Evolutionary conservation across 345 rosid species (phyloP).

Genomic region (Dipteronia dyeriana): DNA sequence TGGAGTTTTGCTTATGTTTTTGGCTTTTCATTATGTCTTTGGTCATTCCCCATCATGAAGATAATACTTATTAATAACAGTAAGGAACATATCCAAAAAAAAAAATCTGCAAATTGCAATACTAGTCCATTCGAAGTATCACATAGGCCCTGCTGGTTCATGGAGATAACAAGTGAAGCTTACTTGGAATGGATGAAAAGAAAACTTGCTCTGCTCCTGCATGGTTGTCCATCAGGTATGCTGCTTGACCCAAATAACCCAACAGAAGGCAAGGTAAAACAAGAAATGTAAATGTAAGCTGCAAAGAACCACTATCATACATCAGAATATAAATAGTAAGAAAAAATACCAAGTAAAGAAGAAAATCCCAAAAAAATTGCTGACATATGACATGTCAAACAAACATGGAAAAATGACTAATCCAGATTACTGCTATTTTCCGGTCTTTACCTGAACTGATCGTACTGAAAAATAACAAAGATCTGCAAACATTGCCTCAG

Average conservation of each 20-base stretch:
- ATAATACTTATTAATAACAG: no score
- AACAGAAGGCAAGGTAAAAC: slow-evolving; percentile 92
- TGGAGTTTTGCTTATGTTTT: not conserved
- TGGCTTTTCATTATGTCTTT: not conserved
- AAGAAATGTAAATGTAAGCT: slow-evolving; percentile 96
- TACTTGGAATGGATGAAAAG: slow-evolving; percentile 93
- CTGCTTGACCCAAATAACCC: slow-evolving; percentile 99
- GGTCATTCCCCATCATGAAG: not conserved
- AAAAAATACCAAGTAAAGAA: slow-evolving; percentile 11
- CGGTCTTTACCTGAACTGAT: slow-evolving; percentile 83
- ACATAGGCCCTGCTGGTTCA: not conserved
- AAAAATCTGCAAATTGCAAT: not conserved
- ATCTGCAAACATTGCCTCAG: slow-evolving; percentile 99
- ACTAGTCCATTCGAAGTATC: slow-evolving; percentile 5
- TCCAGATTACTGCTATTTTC: slow-evolving; percentile 21
- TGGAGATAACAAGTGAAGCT: slow-evolving; percentile 30
- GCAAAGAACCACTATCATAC: slow-evolving; percentile 54
- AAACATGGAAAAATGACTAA: slow-evolving; percentile 8
- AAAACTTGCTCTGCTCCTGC: slow-evolving; percentile 63
- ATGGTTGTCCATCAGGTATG: slow-evolving; percentile 75
- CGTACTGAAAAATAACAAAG: slow-evolving; percentile 96
- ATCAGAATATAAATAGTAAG: slow-evolving; percentile 28
- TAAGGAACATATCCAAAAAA: no score
- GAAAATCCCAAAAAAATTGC: slow-evolving; percentile 8
- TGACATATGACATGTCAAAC: not conserved